Percentiles rank a stretch among this genome's conserved stretches.
Conservation (phyloP, 2,329 filamentous ascomycete species). For the Cadophora sp. region DNA sequence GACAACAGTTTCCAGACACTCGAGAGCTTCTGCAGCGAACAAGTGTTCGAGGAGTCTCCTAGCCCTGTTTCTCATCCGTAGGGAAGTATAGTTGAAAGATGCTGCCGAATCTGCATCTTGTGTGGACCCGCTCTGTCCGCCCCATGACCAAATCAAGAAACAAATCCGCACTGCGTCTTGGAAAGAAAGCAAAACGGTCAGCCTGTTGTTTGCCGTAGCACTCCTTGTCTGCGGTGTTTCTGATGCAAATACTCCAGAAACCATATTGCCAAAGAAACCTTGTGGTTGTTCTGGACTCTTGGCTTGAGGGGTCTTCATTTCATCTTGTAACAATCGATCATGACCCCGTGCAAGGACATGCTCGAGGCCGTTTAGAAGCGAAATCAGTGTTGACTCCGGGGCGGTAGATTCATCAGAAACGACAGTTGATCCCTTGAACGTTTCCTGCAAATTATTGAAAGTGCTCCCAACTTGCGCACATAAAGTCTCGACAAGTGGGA, state of each 20-base stretch:
- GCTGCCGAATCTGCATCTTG: constrained; percentile 74
- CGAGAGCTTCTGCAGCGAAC: constrained; percentile 88
- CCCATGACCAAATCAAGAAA: constrained; percentile 96
- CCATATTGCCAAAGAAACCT: constrained; percentile 93
- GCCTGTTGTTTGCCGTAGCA: constrained; percentile 87
- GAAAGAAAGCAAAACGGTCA: constrained; percentile 95
- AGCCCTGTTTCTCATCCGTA: constrained; percentile 89
- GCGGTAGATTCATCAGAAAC: constrained; percentile 46
- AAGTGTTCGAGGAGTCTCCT: constrained; percentile 89
- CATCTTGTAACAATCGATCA: constrained; percentile 79
- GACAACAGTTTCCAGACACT: constrained; percentile 91
- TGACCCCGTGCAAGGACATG: constrained; percentile 88
- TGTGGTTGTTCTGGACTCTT: constrained; percentile 86
- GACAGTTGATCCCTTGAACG: constrained; percentile 58
- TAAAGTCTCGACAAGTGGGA: constrained; percentile 89
- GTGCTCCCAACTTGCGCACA: constrained; percentile 77
- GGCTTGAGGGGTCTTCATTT: constrained; percentile 68
- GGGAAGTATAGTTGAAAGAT: constrained; percentile 88
- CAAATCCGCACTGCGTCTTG: constrained; percentile 94
- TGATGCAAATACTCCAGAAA: constrained; percentile 85
- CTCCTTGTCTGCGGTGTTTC: constrained; percentile 80
- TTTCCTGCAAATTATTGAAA: constrained; percentile 73
- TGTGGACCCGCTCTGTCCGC: constrained; percentile 64
- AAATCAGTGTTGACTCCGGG: constrained; percentile 78
- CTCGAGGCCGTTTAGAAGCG: constrained; percentile 91